These are phyloP conservation scores for Jatropha multifida DNA, from an alignment of 441 rosid genomes.

Conservation along the genomic window DNA sequence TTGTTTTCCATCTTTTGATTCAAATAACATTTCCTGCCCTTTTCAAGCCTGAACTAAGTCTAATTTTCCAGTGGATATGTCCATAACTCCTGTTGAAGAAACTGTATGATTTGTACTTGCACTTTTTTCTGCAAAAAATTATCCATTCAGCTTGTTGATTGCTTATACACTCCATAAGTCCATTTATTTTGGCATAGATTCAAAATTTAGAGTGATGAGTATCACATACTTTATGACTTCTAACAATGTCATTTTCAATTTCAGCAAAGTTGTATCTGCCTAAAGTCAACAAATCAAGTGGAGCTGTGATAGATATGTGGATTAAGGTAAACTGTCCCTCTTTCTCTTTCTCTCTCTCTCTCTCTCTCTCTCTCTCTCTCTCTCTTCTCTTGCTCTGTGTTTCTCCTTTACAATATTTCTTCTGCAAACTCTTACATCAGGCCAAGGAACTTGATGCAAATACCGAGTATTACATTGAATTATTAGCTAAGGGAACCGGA, in stretches of 20 bases:
- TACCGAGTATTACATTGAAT: conserved; percentile 62
- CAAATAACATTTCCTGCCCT: neutral
- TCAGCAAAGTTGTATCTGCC: conserved; percentile 89
- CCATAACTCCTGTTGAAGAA: neutral
- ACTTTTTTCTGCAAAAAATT: neutral
- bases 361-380: neutral
- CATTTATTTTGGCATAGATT: neutral
- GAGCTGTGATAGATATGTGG: conserved; percentile 84
- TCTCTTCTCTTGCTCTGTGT: neutral
- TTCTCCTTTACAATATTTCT: neutral
- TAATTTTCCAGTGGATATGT: neutral
- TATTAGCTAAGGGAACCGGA: conserved; percentile 69
- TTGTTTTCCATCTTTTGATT: neutral
- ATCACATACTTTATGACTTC: neutral
- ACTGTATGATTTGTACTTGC: too few relatives aligned
- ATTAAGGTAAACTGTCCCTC: conserved; percentile 49
- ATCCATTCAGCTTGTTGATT: neutral
- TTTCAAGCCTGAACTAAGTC: neutral
- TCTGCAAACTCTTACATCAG: conserved; percentile 36
- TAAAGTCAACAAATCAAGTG: conserved; percentile 65
- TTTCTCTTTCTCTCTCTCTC: neutral
- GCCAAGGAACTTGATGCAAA: conserved; percentile 78
- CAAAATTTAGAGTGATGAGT: neutral
- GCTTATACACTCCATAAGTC: neutral
- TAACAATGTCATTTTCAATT: conserved; percentile 24